Percentiles rank a stretch among this genome's conserved stretches.
Evolutionary conservation across 805 yeast genomes (phyloP).

Genomic region (Yarrowia hollandica): DNA sequence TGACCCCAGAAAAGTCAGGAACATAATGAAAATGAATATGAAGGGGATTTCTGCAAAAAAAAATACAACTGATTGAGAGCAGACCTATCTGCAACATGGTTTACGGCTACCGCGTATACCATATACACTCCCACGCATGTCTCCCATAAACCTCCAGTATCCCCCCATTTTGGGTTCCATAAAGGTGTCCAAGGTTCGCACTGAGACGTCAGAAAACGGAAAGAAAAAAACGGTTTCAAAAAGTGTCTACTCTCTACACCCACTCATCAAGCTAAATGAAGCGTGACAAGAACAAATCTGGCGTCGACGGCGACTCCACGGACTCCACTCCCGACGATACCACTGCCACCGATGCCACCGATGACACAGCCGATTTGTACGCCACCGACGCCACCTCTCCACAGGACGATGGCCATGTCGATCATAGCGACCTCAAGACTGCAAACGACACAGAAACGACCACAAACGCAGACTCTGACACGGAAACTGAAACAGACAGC

Average conservation of each 20-base stretch:
- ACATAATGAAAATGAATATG: too few relatives aligned
- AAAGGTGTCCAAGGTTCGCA: too few relatives aligned
- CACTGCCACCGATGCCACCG: slow-evolving; percentile 13
- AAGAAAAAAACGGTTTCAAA: neutral
- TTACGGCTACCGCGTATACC: too few relatives aligned
- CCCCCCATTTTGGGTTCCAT: too few relatives aligned
- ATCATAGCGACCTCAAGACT: neutral
- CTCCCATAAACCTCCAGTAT: too few relatives aligned
- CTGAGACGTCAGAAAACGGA: too few relatives aligned
- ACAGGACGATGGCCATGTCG: neutral
- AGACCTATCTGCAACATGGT: too few relatives aligned
- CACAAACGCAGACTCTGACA: neutral
- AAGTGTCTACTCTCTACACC: too few relatives aligned
- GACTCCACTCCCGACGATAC: slow-evolving; percentile 4
- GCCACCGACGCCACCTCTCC: slow-evolving; percentile 27
- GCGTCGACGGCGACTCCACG: neutral
- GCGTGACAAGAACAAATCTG: slow-evolving; percentile 5
- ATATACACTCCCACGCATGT: too few relatives aligned
- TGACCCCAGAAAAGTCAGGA: too few relatives aligned
- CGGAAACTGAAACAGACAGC: neutral
- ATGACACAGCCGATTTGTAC: neutral
- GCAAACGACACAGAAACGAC: neutral
- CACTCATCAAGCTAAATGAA: neutral
- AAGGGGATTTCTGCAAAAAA: too few relatives aligned
- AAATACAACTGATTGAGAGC: too few relatives aligned